Percentiles rank a stretch among this genome's conserved stretches.
Evolutionary conservation across 139 green algal species (phyloP).

Genomic region (Micractinium conductrix): DNA sequence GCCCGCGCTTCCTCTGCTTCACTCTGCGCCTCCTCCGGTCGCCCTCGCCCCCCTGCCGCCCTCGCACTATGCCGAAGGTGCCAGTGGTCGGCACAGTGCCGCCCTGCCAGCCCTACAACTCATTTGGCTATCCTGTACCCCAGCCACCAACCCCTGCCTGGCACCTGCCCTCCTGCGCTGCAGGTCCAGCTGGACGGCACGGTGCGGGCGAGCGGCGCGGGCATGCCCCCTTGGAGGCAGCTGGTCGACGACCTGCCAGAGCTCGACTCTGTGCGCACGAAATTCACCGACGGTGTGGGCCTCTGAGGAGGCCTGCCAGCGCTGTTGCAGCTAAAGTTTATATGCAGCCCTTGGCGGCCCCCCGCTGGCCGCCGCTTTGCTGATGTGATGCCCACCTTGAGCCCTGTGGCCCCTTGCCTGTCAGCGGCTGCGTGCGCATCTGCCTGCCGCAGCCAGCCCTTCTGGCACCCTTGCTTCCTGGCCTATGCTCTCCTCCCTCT

Average conservation of each 20-base stretch:
- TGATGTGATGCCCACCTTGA: not conserved
- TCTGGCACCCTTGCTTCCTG: too few relatives aligned
- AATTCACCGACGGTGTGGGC: conserved; percentile 61
- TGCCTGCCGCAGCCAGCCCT: too few relatives aligned
- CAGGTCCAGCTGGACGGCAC: conserved; percentile 92
- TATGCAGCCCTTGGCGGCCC: too few relatives aligned
- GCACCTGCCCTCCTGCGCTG: not conserved
- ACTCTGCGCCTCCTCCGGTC: too few relatives aligned
- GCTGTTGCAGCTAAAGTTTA: not conserved
- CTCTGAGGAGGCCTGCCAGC: not conserved
- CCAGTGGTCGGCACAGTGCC: too few relatives aligned
- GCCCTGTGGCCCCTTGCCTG: not conserved
- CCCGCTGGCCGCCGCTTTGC: too few relatives aligned
- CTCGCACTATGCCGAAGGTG: too few relatives aligned
- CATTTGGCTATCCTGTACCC: not conserved
- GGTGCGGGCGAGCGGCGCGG: conserved; percentile 78
- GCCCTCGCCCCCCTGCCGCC: too few relatives aligned
- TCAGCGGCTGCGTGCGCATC: not conserved
- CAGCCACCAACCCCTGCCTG: not conserved
- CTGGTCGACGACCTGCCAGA: conserved; percentile 84
- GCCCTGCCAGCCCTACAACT: too few relatives aligned
- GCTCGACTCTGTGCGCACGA: conserved; percentile 75
- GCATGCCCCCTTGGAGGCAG: conserved; percentile 77
- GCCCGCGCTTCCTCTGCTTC: too few relatives aligned
- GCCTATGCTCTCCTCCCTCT: too few relatives aligned